Conservation (phyloP, 2,329 filamentous ascomycete genomes). For the Botryotinia convoluta region DNA sequence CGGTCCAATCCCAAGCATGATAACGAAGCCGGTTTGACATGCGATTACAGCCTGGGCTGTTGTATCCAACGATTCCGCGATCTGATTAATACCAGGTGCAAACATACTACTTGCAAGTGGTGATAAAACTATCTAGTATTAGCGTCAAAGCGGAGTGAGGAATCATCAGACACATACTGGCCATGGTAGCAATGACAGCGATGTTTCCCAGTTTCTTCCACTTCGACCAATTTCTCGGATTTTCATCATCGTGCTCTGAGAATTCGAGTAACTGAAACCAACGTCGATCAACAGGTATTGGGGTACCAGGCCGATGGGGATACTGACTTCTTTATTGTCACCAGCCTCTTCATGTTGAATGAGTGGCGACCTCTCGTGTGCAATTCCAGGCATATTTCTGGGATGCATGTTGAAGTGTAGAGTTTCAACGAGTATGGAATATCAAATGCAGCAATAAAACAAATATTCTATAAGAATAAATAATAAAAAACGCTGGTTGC, state of each 20-base stretch:
- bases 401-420: background rate
- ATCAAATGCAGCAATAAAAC: background rate
- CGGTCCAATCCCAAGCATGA: constrained; percentile 22
- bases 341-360: constrained; percentile 23
- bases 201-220: constrained; percentile 32
- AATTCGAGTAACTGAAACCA: constrained; percentile 17
- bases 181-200: constrained; percentile 32
- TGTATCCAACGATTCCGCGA: constrained; percentile 38
- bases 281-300: background rate
- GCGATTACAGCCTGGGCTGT: constrained; percentile 43
- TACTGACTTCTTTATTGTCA: constrained; percentile 3
- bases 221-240: constrained; percentile 32
- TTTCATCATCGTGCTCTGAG: constrained; percentile 28
- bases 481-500: background rate
- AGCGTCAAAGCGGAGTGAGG: background rate
- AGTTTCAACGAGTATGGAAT: background rate
- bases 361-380: constrained; percentile 26
- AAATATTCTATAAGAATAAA: background rate
- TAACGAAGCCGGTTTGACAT: constrained; percentile 45
- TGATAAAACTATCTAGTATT: constrained; percentile 5
- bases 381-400: background rate
- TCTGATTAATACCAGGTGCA: constrained; percentile 48
- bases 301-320: background rate
- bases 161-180: constrained; percentile 26
- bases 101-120: constrained; percentile 45